These are phyloP conservation scores for Rubus idaeus DNA, from an alignment of 306 rosid genomes.

Conservation along the genomic window DNA sequence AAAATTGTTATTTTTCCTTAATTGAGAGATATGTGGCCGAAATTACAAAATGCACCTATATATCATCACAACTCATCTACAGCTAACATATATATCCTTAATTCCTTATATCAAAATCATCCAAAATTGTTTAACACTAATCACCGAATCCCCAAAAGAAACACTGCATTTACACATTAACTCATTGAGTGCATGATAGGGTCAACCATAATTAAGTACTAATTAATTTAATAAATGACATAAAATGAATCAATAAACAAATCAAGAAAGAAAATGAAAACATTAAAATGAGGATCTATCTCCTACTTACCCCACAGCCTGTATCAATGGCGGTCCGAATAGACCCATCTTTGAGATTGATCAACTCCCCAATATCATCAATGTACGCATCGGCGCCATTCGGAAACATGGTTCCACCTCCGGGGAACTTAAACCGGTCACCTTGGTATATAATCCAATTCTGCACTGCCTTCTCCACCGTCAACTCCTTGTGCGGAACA, in stretches of 20 bases:
- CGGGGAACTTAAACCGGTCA: slow-evolving; percentile 65
- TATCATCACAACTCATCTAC: neutral
- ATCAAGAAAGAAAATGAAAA: neutral
- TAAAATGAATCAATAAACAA: neutral
- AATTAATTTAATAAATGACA: neutral
- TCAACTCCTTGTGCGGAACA: slow-evolving; percentile 78
- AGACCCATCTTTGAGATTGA: slow-evolving; percentile 55
- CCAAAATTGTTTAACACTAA: neutral
- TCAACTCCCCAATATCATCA: slow-evolving; percentile 57
- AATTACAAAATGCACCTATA: too few species aligned
- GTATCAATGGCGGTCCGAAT: slow-evolving; percentile 89
- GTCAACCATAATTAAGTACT: neutral
- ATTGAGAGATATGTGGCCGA: too few species aligned
- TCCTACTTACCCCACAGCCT: slow-evolving; percentile 72
- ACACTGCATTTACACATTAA: neutral
- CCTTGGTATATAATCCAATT: slow-evolving; percentile 80
- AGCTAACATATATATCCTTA: neutral
- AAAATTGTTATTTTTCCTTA: too few species aligned
- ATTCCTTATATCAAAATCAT: neutral
- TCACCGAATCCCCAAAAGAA: neutral
- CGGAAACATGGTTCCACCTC: slow-evolving; percentile 93
- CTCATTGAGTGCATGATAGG: too few species aligned
- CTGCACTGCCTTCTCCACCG: slow-evolving; percentile 91
- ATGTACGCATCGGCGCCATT: slow-evolving; percentile 83
- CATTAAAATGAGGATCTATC: neutral